Evolutionary conservation across 805 yeast species (phyloP).

Genomic region (Brettanomyces nanus): DNA sequence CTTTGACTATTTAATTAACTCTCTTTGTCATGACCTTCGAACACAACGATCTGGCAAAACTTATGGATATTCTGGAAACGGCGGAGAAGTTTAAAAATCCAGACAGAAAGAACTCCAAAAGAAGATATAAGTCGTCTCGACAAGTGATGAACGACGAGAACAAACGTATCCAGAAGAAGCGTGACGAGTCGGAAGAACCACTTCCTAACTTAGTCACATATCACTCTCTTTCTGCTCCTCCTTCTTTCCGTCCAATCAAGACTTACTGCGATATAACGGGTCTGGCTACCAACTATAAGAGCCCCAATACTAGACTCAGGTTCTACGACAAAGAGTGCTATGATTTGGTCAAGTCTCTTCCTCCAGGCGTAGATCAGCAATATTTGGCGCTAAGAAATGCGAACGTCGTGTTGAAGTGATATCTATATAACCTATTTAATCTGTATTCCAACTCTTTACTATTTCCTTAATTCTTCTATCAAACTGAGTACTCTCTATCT

Average conservation of each 20-base stretch:
- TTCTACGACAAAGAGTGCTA: constrained; percentile 80
- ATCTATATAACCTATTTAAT: neutral
- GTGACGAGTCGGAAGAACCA: constrained; percentile 20
- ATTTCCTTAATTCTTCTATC: constrained; percentile 20
- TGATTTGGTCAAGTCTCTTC: constrained; percentile 66
- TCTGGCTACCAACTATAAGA: constrained; percentile 63
- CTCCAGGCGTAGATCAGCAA: constrained; percentile 90
- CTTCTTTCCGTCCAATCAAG: constrained; percentile 71
- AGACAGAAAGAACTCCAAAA: constrained; percentile 39
- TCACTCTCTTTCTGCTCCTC: constrained; percentile 73
- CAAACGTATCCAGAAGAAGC: constrained; percentile 45
- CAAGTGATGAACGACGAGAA: constrained; percentile 74
- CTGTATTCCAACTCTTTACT: constrained; percentile 8
- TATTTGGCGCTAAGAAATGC: constrained; percentile 83
- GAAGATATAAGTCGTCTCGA: constrained; percentile 65
- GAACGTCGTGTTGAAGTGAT: constrained; percentile 61
- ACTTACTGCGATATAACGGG: constrained; percentile 95
- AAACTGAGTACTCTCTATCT: constrained; percentile 24
- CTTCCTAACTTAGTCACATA: constrained; percentile 49
- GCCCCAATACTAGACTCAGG: constrained; percentile 67
- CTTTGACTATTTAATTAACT: no score
- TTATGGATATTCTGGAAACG: constrained; percentile 32
- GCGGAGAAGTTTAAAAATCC: constrained; percentile 55
- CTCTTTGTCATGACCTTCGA: neutral
- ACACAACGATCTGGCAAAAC: constrained; percentile 8